These are phyloP conservation scores for Boletus rubropictus DNA, from an alignment of 768 basidiomycete genomes.

Conservation along the genomic window DNA sequence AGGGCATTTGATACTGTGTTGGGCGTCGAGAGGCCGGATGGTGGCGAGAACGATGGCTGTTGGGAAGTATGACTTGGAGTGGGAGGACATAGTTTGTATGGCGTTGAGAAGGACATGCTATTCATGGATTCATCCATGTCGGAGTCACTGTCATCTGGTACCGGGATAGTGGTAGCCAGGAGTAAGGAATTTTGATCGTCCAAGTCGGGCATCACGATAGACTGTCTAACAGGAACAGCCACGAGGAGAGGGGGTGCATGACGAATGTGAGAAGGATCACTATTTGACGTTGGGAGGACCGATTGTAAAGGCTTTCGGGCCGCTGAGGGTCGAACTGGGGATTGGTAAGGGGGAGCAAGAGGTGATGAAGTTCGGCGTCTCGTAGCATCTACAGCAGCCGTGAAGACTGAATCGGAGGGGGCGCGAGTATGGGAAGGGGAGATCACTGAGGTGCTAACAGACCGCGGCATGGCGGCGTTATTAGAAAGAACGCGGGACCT, in stretches of 20 bases:
- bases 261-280: conserved; percentile 22
- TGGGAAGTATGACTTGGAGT: conserved; percentile 36
- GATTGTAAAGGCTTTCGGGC: conserved; percentile 38
- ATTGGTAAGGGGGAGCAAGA: conserved; percentile 29
- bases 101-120: conserved; percentile 66
- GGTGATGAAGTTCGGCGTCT: conserved; percentile 48
- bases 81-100: conserved; percentile 48
- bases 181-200: conserved; percentile 58
- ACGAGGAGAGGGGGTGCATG: conserved; percentile 5
- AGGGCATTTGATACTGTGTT: conserved; percentile 53
- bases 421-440: conserved; percentile 40
- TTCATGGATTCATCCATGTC: conserved; percentile 55
- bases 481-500: conserved; percentile 38
- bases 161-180: conserved; percentile 65
- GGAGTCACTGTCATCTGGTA: conserved; percentile 70
- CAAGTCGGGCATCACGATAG: conserved; percentile 38
- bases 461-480: conserved; percentile 36
- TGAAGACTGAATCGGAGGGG: conserved; percentile 34
- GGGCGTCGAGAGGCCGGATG: conserved; percentile 45
- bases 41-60: conserved; percentile 48
- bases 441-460: conserved; percentile 34
- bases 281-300: conserved; percentile 32
- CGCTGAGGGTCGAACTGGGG: conserved; percentile 30
- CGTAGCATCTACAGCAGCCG: conserved; percentile 23
- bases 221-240: conserved; percentile 39